Evolutionary conservation across 345 rosid species (phyloP).

Genomic region (Hibiscus tridactylites): DNA sequence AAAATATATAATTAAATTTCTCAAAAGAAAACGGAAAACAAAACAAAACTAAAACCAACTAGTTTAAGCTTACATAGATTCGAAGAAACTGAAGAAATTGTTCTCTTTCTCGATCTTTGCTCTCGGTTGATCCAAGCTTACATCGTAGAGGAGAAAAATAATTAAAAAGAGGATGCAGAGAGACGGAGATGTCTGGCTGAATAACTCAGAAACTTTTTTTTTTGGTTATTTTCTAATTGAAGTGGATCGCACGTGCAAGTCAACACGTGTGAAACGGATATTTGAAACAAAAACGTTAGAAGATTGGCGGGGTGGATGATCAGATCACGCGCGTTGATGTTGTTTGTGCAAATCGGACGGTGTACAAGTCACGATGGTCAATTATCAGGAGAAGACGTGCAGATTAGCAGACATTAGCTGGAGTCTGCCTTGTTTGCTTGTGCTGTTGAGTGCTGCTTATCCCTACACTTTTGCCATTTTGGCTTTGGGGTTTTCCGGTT

Average conservation of each 20-base stretch:
- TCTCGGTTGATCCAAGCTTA: not conserved
- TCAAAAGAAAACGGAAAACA: not conserved
- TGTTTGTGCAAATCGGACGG: not conserved
- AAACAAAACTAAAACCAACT: not conserved
- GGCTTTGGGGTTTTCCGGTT: not conserved
- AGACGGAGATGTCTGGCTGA: not conserved
- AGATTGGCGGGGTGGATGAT: not conserved
- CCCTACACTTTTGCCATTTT: not conserved
- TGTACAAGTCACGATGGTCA: not conserved
- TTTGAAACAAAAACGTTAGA: not conserved
- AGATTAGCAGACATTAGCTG: too few relatives aligned
- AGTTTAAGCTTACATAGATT: conserved; percentile 1
- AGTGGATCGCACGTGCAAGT: conserved; percentile 18
- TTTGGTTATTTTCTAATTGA: not conserved
- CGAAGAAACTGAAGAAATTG: not conserved
- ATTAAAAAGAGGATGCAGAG: not conserved
- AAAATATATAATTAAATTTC: not conserved
- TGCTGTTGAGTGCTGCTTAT: not conserved
- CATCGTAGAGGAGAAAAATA: not conserved
- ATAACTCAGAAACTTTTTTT: not conserved
- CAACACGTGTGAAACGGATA: not conserved
- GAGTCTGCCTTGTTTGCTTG: not conserved
- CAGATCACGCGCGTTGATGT: not conserved
- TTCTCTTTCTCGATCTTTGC: not conserved
- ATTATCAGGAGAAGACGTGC: not conserved